A percentile compares a stretch with the other conserved stretches of the same genome.
Conservation (phyloP, 129 eudicot species). For the Sambucus nigra region DNA sequence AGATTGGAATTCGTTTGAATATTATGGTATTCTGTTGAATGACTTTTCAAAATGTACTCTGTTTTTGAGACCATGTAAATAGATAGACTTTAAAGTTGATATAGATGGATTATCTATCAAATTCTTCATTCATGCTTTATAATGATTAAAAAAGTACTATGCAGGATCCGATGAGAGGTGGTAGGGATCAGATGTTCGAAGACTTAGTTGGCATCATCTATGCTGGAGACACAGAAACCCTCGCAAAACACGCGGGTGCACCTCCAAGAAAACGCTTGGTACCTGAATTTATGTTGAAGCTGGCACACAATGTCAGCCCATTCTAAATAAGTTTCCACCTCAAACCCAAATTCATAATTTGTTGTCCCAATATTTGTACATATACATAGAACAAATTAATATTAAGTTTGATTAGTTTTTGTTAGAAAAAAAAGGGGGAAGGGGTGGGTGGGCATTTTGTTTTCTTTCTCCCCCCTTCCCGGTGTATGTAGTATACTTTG, state of each 20-base stretch:
- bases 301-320: constrained; percentile 80
- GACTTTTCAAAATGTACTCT: no score
- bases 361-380: constrained; percentile 1
- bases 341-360: neutral
- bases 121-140: neutral
- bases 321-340: constrained; percentile 25
- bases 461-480: no score
- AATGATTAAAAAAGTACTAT: neutral
- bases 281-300: constrained; percentile 77
- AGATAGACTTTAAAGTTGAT: no score
- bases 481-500: no score
- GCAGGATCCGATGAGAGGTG: constrained; percentile 99
- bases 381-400: neutral
- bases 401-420: no score
- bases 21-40: no score
- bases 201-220: constrained; percentile 62
- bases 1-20: no score
- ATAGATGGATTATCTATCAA: no score
- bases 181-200: constrained; percentile 66
- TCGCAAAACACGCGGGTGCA: constrained; percentile 53
- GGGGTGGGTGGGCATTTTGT: no score
- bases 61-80: no score
- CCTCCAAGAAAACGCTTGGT: constrained; percentile 70
- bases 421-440: no score
- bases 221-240: constrained; percentile 67